Evolutionary conservation across 2,329 filamentous ascomycete genomes (phyloP), one percentile per base, ranked within the genome.

Genomic region (Trichoderma brevicompactum): DNA sequence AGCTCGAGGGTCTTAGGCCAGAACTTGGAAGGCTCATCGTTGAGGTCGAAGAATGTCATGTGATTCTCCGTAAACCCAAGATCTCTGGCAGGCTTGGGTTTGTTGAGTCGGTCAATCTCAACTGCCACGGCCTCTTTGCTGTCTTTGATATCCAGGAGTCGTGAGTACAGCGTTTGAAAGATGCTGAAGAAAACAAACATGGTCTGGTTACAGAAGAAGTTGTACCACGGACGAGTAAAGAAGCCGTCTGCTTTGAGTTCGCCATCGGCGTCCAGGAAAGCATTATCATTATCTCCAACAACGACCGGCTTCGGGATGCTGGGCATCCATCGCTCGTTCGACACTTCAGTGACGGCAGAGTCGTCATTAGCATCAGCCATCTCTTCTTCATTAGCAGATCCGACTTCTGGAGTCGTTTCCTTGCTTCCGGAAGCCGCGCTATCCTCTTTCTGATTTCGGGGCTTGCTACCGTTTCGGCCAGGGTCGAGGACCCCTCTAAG

Each of bases 131-230:
- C 86, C 3, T 85, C 83, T 71, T 91, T 90, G 73, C 89, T 89
- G 66, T 89, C 83, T 80, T 98, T 98, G 76, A 98, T 87, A 67
- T 91, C 90, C 68, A 90, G 83, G 13, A 99, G 83, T 46, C 95
- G 89, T 72, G 89, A 87, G 78, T 97, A 98, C 5, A 99, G 82
- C n/a, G 90, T 91, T 74, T 97, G 88, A 76, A 99, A 95, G 67
- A 97, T 89, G 70, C 90, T 92, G 81, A 99, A 91, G 83, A 99
- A 98, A 78, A 95, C 94, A 75, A 93, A 97, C 66, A 99, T 89
- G 3, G 90, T 92, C 72, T 92, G 87, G 76, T 97, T 98, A 75
- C 89, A 90, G 80, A 96, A 99, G 75, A 98, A 87, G 74, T 94
- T 94, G 81, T 92, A 96, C 78, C 87, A 89, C 10, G 88, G 88